Percentiles rank a stretch among this genome's conserved stretches.
phyloP scores from a whole-genome alignment of 164 flowering plant species.

The Dillenia turbinata region DNA sequence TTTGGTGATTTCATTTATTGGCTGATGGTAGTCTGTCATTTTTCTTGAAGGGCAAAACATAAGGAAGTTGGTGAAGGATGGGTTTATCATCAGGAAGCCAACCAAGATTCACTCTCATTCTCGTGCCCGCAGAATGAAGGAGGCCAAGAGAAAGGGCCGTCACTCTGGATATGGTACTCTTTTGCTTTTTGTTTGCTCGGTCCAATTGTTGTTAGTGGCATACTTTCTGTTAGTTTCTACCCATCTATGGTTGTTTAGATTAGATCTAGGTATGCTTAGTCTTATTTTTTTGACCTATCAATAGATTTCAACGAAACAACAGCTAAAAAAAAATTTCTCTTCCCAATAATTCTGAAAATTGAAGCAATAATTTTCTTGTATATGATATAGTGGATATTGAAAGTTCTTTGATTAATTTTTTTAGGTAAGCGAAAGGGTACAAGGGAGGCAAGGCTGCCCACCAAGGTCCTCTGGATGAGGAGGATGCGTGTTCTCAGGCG shows the following conservation, averaged over 20 bases:
- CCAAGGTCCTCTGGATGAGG: constrained; percentile 42
- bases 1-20: too few relatives aligned
- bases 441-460: constrained; percentile 40
- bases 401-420: not conserved
- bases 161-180: constrained; percentile 37
- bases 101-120: constrained; percentile 33
- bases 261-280: too few relatives aligned
- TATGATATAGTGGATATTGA: too few relatives aligned
- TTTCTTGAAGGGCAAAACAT: constrained; percentile 28
- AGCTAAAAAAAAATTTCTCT: too few relatives aligned
- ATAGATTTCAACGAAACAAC: too few relatives aligned
- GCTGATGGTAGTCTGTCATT: too few relatives aligned
- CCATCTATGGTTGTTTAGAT: too few relatives aligned
- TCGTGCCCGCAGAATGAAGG: constrained; percentile 39
- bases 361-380: too few relatives aligned
- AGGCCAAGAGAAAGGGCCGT: constrained; percentile 37
- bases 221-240: too few relatives aligned
- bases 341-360: too few relatives aligned
- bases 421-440: constrained; percentile 43
- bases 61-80: constrained; percentile 33
- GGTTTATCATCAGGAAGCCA: constrained; percentile 39
- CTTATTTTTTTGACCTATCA: too few relatives aligned
- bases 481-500: constrained; percentile 44
- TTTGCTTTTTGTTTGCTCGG: not conserved
- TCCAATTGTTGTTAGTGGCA: too few relatives aligned